Base-by-base conservation (phyloP, 2,329 filamentous ascomycete species). In the Shiraia sp. region DNA sequence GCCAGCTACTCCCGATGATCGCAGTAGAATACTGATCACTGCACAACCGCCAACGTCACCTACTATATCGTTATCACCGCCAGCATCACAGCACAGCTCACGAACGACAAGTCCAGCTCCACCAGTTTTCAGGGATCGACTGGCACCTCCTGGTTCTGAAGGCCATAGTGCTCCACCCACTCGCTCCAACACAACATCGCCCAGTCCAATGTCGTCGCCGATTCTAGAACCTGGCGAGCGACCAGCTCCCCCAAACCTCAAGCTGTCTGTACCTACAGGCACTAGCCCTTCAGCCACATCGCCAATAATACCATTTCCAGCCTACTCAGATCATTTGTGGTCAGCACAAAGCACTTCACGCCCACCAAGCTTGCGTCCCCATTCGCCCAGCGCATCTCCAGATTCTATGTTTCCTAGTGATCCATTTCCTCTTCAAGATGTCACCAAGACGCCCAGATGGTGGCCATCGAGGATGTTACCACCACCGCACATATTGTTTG, bases 391-490 rank as follows among this genome's bases (percentile, higher is more conserved):
- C 55, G 53, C 78, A 58, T 72, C 78, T 44, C 69, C 74, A 15
- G 72, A 72, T 27, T 79, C 78, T 2, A 45, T 75, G 42, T 77
- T 79, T 50, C 71, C 73, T 15, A 68, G 69, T 26, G 63, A 79
- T 30, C 68, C 76, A 48, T 51, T 74, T 51, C 57, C 66, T 39
- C 40, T 73, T 60, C 51, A 55, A n/a, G 59, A 67, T 33, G 66
- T 71, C 14, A 53, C 65, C 27, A 72, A 67, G 37, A 68, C 69
- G 5, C 74, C 88, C 29, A 77, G 69, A 32, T 95, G 90, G 86
- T 96, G 91, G 90, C 90, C 90, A 2, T 88, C 90, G 63, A 75
- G 72, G 4, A 53, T 88, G 14, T 72, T 95, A 4, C 88, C 90
- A 3, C 74, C 87, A 9, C 89, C 90, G 2, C 78, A 87, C 42